These are phyloP conservation scores for Aspergillus sp. DNA, from an alignment of 2,329 filamentous ascomycete genomes.

Conservation along the genomic window DNA sequence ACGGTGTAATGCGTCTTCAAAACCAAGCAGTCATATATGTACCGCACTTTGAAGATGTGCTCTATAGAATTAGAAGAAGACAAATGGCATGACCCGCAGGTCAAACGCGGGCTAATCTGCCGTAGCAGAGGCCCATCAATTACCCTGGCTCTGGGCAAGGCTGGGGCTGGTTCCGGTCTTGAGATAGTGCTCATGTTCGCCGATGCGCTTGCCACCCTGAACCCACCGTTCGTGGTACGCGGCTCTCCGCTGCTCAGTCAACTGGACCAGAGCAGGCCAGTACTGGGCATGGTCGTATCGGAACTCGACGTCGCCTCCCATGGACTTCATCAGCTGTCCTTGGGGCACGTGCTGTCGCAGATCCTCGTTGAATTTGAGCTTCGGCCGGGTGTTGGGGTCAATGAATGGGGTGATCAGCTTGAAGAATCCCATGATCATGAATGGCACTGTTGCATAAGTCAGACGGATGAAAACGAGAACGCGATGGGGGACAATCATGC, in stretches of 20 bases:
- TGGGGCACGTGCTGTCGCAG: conserved; percentile 77
- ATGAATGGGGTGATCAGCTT: conserved; percentile 96
- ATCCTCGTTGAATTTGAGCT: conserved; percentile 97
- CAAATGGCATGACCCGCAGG: not conserved
- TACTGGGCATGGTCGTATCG: conserved; percentile 86
- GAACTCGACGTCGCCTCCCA: conserved; percentile 80
- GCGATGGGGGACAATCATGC: not conserved
- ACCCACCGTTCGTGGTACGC: conserved; percentile 71
- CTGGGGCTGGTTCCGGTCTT: conserved; percentile 60
- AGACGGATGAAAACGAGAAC: conserved; percentile 14
- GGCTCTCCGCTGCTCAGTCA: conserved; percentile 66
- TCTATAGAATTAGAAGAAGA: not conserved
- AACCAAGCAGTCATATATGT: not conserved
- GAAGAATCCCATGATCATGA: conserved; percentile 91
- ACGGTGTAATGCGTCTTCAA: not conserved
- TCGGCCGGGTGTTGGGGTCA: conserved; percentile 87
- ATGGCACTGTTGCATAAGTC: conserved; percentile 64
- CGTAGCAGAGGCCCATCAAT: not conserved
- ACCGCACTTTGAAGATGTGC: not conserved
- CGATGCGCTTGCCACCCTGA: conserved; percentile 74
- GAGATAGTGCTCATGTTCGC: conserved; percentile 86
- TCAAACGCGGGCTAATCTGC: not conserved
- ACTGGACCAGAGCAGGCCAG: conserved; percentile 79
- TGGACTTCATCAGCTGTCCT: conserved; percentile 76
- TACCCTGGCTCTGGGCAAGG: conserved; percentile 30